These are phyloP conservation scores for Trametes punicea DNA, from an alignment of 768 basidiomycete genomes.

Conservation along the genomic window DNA sequence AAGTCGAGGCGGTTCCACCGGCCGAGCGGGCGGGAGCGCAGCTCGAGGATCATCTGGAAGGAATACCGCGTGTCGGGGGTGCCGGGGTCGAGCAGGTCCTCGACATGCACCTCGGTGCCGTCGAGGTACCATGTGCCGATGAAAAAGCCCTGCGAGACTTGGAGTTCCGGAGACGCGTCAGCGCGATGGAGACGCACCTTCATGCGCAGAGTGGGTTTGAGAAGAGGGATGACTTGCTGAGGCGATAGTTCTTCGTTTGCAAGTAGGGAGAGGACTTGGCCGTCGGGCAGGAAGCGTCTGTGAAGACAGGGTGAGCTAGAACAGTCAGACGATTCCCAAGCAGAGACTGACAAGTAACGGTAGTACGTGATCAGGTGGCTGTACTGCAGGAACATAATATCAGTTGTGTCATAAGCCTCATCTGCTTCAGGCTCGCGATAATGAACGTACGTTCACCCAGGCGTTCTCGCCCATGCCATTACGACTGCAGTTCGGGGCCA, in stretches of 20 bases:
- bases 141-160: slow-evolving; percentile 55
- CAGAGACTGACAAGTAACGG: slow-evolving; percentile 69
- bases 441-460: slow-evolving; percentile 85
- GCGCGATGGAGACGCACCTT: slow-evolving; percentile 45
- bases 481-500: slow-evolving; percentile 41
- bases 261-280: slow-evolving; percentile 80
- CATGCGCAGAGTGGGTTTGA: slow-evolving; percentile 75
- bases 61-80: slow-evolving; percentile 45
- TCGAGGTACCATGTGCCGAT: slow-evolving; percentile 72
- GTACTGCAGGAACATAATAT: slow-evolving; percentile 42
- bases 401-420: neutral
- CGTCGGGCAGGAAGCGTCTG: slow-evolving; percentile 86
- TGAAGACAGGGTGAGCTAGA: slow-evolving; percentile 2
- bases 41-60: slow-evolving; percentile 69
- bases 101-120: slow-evolving; percentile 56
- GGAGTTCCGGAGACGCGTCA: neutral
- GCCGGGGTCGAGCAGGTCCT: slow-evolving; percentile 57
- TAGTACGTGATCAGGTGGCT: slow-evolving; percentile 90
- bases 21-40: slow-evolving; percentile 78
- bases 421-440: no score
- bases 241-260: slow-evolving; percentile 76
- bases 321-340: neutral
- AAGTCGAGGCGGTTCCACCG: slow-evolving; percentile 83
- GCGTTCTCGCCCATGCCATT: slow-evolving; percentile 76
- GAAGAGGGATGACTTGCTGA: slow-evolving; percentile 66